These are phyloP conservation scores for Tetrapisispora phaffii DNA, from an alignment of 805 yeast genomes.

Conservation along the genomic window DNA sequence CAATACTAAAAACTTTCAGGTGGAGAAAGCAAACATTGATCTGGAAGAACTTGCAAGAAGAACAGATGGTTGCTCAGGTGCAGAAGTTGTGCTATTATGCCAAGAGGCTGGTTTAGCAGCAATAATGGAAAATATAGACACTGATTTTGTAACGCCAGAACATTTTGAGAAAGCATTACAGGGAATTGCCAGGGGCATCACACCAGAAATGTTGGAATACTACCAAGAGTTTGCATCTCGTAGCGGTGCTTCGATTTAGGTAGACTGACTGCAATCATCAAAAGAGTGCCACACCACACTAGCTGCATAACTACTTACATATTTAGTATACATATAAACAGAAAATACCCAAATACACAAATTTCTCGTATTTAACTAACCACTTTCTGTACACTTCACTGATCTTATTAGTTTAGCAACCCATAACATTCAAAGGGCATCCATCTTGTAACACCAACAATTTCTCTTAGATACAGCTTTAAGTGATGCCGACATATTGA, in stretches of 20 bases:
- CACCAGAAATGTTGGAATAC: slow-evolving; percentile 73
- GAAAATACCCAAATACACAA: too few relatives aligned
- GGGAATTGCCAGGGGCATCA: slow-evolving; percentile 69
- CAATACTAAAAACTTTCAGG: slow-evolving; percentile 53
- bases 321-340: too few relatives aligned
- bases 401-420: too few relatives aligned
- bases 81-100: slow-evolving; percentile 82
- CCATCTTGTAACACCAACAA: too few relatives aligned
- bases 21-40: slow-evolving; percentile 38
- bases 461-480: too few relatives aligned
- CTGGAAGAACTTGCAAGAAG: slow-evolving; percentile 44
- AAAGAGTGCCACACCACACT: too few relatives aligned
- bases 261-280: too few relatives aligned
- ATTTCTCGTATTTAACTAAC: too few relatives aligned
- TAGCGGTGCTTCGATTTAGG: slow-evolving; percentile 30
- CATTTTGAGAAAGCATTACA: slow-evolving; percentile 67
- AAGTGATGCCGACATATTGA: too few relatives aligned
- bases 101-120: slow-evolving; percentile 97
- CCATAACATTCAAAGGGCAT: too few relatives aligned
- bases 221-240: slow-evolving; percentile 43
- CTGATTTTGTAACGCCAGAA: slow-evolving; percentile 41
- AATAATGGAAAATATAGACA: slow-evolving; percentile 62
- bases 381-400: too few relatives aligned
- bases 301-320: too few relatives aligned
- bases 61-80: slow-evolving; percentile 93